Percentiles rank a stretch among this genome's conserved stretches.
Evolutionary conservation across 352 stramenopile species (phyloP).

Genomic region (Globisporangium parvum): DNA sequence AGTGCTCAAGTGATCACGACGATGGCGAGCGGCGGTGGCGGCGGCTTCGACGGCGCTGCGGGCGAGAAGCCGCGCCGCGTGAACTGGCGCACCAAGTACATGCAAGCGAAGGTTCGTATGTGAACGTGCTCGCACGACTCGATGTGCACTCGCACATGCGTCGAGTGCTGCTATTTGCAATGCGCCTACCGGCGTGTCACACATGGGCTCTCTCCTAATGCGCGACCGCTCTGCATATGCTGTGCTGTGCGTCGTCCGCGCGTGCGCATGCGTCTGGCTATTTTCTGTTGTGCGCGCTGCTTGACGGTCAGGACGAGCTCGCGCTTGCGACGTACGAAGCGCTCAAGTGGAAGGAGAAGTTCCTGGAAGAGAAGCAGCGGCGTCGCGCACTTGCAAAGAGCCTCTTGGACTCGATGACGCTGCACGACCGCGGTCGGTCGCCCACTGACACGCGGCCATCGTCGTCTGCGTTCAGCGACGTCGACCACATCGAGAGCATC

Average conservation of each 20-base stretch:
- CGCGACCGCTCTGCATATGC: not conserved
- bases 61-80: conserved; percentile 13
- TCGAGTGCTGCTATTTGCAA: too few species aligned
- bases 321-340: conserved; percentile 62
- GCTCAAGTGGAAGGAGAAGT: conserved; percentile 79
- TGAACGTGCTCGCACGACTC: too few species aligned
- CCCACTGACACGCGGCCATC: conserved; percentile 22
- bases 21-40: not conserved
- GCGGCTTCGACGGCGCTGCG: not conserved
- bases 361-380: conserved; percentile 55
- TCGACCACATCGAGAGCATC: conserved; percentile 52
- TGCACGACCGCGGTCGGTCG: conserved; percentile 22
- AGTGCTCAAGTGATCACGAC: not conserved
- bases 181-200: not conserved
- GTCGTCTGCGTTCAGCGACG: conserved; percentile 41
- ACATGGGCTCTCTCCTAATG: not conserved
- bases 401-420: conserved; percentile 57
- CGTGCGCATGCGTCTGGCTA: not conserved
- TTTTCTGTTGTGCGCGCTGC: not conserved
- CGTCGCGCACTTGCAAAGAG: conserved; percentile 59
- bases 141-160: not conserved
- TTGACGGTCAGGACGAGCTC: conserved; percentile 40
- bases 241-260: conserved; percentile 3
- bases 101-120: conserved; percentile 34
- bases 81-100: conserved; percentile 31